phyloP scores from a whole-genome alignment of 2,329 filamentous ascomycete genomes.

The Pseudogymnoascus sp. region DNA sequence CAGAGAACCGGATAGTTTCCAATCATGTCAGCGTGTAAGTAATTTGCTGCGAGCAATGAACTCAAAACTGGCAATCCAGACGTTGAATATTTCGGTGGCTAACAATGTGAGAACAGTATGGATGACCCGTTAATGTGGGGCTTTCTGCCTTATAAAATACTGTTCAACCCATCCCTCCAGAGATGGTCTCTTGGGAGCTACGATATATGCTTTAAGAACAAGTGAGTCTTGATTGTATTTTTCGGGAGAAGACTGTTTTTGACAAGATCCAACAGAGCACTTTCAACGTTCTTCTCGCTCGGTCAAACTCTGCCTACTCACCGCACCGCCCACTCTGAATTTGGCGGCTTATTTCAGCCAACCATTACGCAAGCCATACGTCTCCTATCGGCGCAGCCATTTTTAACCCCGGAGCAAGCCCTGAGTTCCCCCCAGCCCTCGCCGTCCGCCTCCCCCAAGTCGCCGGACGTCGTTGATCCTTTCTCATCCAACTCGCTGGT shows the following conservation, averaged over 20 bases:
- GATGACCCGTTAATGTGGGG: slow-evolving; percentile 97
- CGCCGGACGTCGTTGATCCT: slow-evolving; percentile 38
- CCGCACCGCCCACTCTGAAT: slow-evolving; percentile 62
- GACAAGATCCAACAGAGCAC: slow-evolving; percentile 39
- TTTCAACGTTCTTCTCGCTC: slow-evolving; percentile 73
- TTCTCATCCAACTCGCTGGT: slow-evolving; percentile 39
- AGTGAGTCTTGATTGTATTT: slow-evolving; percentile 41
- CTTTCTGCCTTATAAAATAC: slow-evolving; percentile 66
- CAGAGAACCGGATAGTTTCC: slow-evolving; percentile 49
- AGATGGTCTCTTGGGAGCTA: slow-evolving; percentile 88
- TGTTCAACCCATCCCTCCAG: slow-evolving; percentile 63
- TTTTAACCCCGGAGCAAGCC: slow-evolving; percentile 20
- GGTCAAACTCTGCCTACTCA: slow-evolving; percentile 91
- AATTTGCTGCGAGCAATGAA: slow-evolving; percentile 16
- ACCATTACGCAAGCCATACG: slow-evolving; percentile 80
- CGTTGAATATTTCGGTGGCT: slow-evolving; percentile 1
- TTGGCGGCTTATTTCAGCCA: slow-evolving; percentile 83
- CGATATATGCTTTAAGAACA: slow-evolving; percentile 89
- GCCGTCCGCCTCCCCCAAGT: slow-evolving; percentile 13
- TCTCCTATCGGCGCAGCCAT: slow-evolving; percentile 59
- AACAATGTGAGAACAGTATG: slow-evolving; percentile 47
- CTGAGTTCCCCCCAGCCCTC: slow-evolving; percentile 3
- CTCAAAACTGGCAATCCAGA: not conserved
- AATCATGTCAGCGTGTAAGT: slow-evolving; percentile 87
- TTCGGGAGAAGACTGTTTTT: not conserved